Evolutionary conservation across 352 stramenopile genomes (phyloP).

Genomic region (Globisporangium nodosum): DNA sequence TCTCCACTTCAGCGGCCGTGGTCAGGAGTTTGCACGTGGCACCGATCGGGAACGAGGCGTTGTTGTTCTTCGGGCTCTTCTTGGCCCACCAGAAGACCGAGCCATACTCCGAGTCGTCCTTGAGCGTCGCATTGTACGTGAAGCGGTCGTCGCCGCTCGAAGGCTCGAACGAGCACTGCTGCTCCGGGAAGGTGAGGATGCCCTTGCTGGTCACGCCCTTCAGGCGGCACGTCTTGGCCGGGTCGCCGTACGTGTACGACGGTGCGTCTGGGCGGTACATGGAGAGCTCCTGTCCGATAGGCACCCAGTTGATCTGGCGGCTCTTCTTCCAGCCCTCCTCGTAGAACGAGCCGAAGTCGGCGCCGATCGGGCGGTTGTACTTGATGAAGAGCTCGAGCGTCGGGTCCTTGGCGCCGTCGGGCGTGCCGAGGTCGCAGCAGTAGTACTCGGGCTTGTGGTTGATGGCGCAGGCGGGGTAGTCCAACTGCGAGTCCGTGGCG

Average conservation of each 20-base stretch:
- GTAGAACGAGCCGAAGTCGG: slow-evolving; percentile 44
- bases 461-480: slow-evolving; percentile 55
- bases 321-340: slow-evolving; percentile 60
- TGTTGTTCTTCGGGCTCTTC: slow-evolving; percentile 63
- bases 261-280: slow-evolving; percentile 56
- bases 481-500: slow-evolving; percentile 40
- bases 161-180: slow-evolving; percentile 44
- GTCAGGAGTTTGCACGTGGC: slow-evolving; percentile 33
- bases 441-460: slow-evolving; percentile 52
- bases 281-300: slow-evolving; percentile 31
- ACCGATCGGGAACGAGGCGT: slow-evolving; percentile 55
- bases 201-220: slow-evolving; percentile 24
- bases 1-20: slow-evolving; percentile 15
- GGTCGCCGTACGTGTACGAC: slow-evolving; percentile 46
- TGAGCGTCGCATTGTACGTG: slow-evolving; percentile 44
- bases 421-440: slow-evolving; percentile 43
- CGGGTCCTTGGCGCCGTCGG: slow-evolving; percentile 21
- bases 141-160: slow-evolving; percentile 27
- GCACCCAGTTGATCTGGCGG: slow-evolving; percentile 60
- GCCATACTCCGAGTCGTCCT: slow-evolving; percentile 36
- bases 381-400: slow-evolving; percentile 46
- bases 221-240: slow-evolving; percentile 42
- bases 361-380: slow-evolving; percentile 49
- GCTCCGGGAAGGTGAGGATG: slow-evolving; percentile 15
- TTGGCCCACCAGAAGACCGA: slow-evolving; percentile 51